Base-by-base conservation (phyloP, 1,284 basidiomycete species). In the Singerocomus inundabilis region DNA sequence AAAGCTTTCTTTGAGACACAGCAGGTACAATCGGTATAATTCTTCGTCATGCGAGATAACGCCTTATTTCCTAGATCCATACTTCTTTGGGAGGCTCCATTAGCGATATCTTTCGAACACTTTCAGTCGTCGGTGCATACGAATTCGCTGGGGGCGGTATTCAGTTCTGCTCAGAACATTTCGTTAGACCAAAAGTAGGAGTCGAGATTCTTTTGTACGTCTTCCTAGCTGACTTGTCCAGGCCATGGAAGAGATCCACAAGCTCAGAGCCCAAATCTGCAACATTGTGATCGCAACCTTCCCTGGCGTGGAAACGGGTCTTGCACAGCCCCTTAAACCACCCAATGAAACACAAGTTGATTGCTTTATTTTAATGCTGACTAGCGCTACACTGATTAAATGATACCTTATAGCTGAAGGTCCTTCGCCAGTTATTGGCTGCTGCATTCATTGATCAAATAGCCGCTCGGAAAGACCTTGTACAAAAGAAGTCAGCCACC, bases 201-300 rank as follows among this genome's bases (percentile, higher is more conserved):
- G 31, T 10, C 34, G 32, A 42, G 25, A 5, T 13, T 18, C 5
- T 24, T 25, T 38, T 45, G 25, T 7, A 18, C 46, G 34, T 13
- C 11, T 10, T 29, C 9, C 16, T 18, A 0, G n/a, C 44, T 57
- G 24, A 58, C 18, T n/a, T 31, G 24, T 10, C 16, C 36, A 96
- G 92, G 92, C 94, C 0, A 99, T 99, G 95, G 91, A 98, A 71
- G 97, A 99, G 72, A 97, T 98, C 36, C 95, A 96, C 70, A 98
- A 99, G 69, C 78, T 99, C n/a, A 84, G 95, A 34, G 79, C 83
- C 0, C 97, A 98, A 63, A 88, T 98, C 51, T 91, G 81, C 60
- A 84, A 77, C 57, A 94, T 97, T 46, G 88, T 94, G 1, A 77
- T 80, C 48, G 71, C 78, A 24, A 84, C 86, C 61, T 91, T 90